Conservation (phyloP, 306 rosid genomes). For the Mucuna pruriens region DNA sequence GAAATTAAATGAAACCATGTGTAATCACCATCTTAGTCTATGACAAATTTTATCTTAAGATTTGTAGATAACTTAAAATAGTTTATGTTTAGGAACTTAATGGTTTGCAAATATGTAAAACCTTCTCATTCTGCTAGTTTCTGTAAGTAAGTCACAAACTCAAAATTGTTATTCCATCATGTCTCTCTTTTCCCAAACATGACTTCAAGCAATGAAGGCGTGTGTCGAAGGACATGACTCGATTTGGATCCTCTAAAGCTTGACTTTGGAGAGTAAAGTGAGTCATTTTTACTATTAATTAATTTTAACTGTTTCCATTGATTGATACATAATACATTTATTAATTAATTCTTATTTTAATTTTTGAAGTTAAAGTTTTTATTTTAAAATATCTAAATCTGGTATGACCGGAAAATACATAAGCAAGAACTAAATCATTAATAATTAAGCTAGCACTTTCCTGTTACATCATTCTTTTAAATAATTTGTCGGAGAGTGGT, state of each 20-base stretch:
- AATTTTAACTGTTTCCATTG: too few relatives aligned
- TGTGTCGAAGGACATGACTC: not conserved
- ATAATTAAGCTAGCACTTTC: not conserved
- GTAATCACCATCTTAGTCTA: conserved; percentile 6
- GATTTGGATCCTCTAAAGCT: too few relatives aligned
- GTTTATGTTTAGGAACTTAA: not conserved
- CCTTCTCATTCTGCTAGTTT: not conserved
- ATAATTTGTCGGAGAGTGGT: not conserved
- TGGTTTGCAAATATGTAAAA: conserved; percentile 13
- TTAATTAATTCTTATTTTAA: too few relatives aligned
- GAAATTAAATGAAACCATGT: conserved; percentile 32
- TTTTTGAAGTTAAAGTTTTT: too few relatives aligned
- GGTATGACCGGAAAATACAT: too few relatives aligned
- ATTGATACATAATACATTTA: too few relatives aligned
- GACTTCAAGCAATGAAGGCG: not conserved
- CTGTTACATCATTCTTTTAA: not conserved
- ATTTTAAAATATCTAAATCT: too few relatives aligned
- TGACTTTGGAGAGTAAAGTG: too few relatives aligned
- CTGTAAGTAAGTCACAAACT: not conserved
- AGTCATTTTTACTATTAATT: too few relatives aligned
- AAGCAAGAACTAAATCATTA: not conserved
- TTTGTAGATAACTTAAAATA: not conserved
- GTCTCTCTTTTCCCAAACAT: not conserved
- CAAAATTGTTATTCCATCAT: not conserved
- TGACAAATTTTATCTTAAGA: not conserved